Conservation (phyloP, 2,329 filamentous ascomycete species). For the Aureobasidium sp. region DNA sequence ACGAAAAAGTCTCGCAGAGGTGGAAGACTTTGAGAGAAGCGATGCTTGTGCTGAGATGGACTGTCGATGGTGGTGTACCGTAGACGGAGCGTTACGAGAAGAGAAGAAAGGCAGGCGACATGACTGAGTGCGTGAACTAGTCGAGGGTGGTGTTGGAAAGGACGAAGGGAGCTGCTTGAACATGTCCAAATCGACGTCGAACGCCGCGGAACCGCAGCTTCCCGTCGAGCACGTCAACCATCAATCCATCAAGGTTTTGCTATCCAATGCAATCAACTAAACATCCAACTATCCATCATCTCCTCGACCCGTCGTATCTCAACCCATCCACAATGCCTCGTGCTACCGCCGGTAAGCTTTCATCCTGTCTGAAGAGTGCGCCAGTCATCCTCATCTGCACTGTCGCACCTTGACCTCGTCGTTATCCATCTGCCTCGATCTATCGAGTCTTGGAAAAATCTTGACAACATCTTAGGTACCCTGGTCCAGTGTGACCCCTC, state of each 20-base stretch:
- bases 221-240: background rate
- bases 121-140: background rate
- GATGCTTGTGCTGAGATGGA: background rate
- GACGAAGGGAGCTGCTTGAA: background rate
- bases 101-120: background rate
- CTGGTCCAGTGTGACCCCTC: conserved; percentile 78
- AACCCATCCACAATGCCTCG: conserved; percentile 19
- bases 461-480: conserved; percentile 43
- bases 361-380: background rate
- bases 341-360: conserved; percentile 19
- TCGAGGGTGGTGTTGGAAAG: background rate
- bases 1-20: background rate
- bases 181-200: background rate
- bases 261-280: background rate
- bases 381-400: background rate
- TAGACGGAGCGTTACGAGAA: background rate
- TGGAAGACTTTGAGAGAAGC: background rate
- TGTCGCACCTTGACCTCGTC: no score
- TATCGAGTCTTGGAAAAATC: no score
- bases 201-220: background rate
- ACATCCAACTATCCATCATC: background rate
- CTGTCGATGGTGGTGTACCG: background rate
- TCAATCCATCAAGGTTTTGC: background rate
- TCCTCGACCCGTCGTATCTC: background rate
- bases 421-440: background rate